Evolutionary conservation across 1,139 yeast genomes (phyloP).

Genomic region (Lodderomyces metapsilosis): DNA sequence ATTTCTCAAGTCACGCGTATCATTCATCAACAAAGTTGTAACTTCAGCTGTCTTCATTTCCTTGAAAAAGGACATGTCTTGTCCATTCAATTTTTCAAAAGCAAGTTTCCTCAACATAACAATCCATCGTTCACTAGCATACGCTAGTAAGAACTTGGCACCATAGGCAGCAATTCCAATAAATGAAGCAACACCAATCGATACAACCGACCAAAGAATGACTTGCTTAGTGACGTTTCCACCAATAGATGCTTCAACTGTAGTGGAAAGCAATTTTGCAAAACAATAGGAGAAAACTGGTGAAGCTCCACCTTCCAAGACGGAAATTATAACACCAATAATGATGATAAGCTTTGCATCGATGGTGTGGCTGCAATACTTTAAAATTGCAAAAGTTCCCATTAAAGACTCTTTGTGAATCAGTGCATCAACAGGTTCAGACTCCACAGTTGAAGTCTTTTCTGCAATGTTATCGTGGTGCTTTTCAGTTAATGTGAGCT

Average conservation of each 20-base stretch:
- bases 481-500: slow-evolving; percentile 4
- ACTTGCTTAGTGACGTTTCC: slow-evolving; percentile 25
- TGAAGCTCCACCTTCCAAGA: slow-evolving; percentile 59
- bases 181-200: slow-evolving; percentile 55
- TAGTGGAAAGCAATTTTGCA: slow-evolving; percentile 61
- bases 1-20: slow-evolving; percentile 70
- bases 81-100: slow-evolving; percentile 49
- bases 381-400: slow-evolving; percentile 34
- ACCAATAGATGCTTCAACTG: slow-evolving; percentile 45
- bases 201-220: slow-evolving; percentile 65
- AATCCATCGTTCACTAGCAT: slow-evolving; percentile 71
- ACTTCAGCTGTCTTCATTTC: slow-evolving; percentile 51
- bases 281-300: slow-evolving; percentile 82
- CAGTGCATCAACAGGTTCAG: not conserved
- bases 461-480: not conserved
- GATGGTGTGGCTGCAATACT: slow-evolving; percentile 31
- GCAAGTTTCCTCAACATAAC: slow-evolving; percentile 49
- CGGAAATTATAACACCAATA: slow-evolving; percentile 53
- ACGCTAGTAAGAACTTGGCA: slow-evolving; percentile 50
- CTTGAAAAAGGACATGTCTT: slow-evolving; percentile 57
- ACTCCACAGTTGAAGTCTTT: not conserved
- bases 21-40: slow-evolving; percentile 72
- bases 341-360: slow-evolving; percentile 35
- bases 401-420: slow-evolving; percentile 16
- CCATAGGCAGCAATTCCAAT: slow-evolving; percentile 61